These are phyloP conservation scores for Lablab purpureus DNA, from an alignment of 306 rosid genomes.

Conservation along the genomic window DNA sequence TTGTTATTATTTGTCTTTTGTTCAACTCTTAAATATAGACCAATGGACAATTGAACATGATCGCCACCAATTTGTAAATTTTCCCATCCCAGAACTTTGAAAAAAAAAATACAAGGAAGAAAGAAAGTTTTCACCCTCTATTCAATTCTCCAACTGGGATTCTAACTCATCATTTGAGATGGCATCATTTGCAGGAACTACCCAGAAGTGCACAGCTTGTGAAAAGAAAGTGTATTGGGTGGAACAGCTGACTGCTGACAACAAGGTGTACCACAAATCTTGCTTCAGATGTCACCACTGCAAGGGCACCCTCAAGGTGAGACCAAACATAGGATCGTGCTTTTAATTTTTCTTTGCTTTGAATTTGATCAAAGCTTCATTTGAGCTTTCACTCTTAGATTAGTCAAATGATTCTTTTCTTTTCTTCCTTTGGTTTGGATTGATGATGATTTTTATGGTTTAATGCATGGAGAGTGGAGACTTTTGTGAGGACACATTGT, in stretches of 20 bases:
- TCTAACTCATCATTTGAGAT: constrained; percentile 48
- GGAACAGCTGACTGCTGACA: constrained; percentile 90
- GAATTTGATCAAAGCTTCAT: constrained; percentile 14
- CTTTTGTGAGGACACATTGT: not conserved
- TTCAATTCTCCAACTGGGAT: constrained; percentile 33
- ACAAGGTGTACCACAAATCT: constrained; percentile 82
- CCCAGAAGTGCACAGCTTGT: constrained; percentile 95
- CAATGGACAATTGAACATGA: constrained; percentile 43
- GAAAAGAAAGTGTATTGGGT: constrained; percentile 90
- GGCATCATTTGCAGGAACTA: constrained; percentile 90
- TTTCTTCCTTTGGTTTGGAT: constrained; percentile 18
- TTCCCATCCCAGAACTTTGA: constrained; percentile 35
- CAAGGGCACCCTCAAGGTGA: constrained; percentile 93
- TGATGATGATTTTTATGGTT: constrained; percentile 36
- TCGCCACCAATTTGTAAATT: constrained; percentile 37
- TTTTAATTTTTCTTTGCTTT: constrained; percentile 30
- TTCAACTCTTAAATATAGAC: constrained; percentile 22
- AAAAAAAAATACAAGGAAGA: constrained; percentile 20
- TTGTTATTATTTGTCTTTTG: constrained; percentile 38
- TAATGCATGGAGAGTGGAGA: not conserved
- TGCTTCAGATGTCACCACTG: constrained; percentile 98
- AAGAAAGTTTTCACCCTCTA: constrained; percentile 1
- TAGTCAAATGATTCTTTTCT: not conserved
- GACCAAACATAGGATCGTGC: not conserved
- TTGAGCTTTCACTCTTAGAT: not conserved